Base-by-base conservation (phyloP, 495 filamentous ascomycete species). In the Neurospora tetrasperma region DNA sequence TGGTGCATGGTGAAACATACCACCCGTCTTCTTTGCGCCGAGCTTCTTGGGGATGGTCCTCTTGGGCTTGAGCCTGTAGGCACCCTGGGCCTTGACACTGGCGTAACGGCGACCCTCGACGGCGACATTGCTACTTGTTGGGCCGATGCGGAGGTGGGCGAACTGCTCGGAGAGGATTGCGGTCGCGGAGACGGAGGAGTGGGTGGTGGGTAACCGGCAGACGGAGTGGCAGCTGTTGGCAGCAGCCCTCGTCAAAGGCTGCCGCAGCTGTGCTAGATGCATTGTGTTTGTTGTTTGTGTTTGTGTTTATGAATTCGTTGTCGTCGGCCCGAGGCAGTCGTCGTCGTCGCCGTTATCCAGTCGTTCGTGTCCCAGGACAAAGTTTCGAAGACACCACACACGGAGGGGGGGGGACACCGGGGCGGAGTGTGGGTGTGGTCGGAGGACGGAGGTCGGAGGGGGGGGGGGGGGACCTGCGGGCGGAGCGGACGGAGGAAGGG, bases 31-130 rank as follows among this genome's bases (percentile, higher is more conserved):
- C 85, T 99, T 99, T 6, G 94, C 94, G 68, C 96, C 96, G 71
- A 98, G 86, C 78, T 97, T 92, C 84, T 97, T 98, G 72, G 96
- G 94, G 16, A 94, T 88, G 2, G 94, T 93, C 79, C 97, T 90
- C 80, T 93, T 93, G 42, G 90, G 89, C 79, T 89, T 88, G 75
- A 90, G 82, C 80, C 90, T 97, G 81, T 95, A 95, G 70, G 93
- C 89, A 77, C 93, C 93, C 86, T 97, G 93, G 39, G 92, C 83
- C 80, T 92, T 91, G 85, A 97, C 93, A 3, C 92, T 89, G 75
- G 96, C 95, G 82, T 94, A 86, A 77, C 96, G 85, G 72, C 83
- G 79, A 76, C 85, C 85, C 71, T 83, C 80, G 70, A 83, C 81
- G 74, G 76, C 84, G 62, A 81, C 81, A 70, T 71, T 75, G 72